Evolutionary conservation across 78 protist species (phyloP), one percentile per base, ranked within the genome.

Genomic region (Creolimax fragrantissima): DNA sequence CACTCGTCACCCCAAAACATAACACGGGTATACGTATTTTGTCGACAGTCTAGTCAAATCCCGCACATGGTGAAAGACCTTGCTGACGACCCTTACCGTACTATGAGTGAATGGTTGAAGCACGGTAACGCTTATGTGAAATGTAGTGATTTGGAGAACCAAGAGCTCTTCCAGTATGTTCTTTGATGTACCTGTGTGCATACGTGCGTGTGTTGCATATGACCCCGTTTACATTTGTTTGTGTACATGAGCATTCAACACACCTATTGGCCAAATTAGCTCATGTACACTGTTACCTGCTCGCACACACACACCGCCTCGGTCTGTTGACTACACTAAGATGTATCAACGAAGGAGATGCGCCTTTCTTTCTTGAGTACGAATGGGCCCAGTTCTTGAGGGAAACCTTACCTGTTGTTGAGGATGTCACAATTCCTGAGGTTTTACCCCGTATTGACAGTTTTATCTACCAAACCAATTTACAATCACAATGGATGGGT

Each of bases 1-100:
- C n/a, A n/a, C n/a, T n/a, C n/a, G n/a, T n/a, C n/a, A n/a, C n/a
- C n/a, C n/a, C n/a, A n/a, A n/a, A n/a, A n/a, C n/a, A n/a, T n/a
- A n/a, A n/a, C n/a, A n/a, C n/a, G n/a, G n/a, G n/a, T n/a, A n/a
- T n/a, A n/a, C n/a, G n/a, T n/a, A n/a, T n/a, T n/a, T n/a, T n/a
- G n/a, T n/a, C 74, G 35, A 6, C 86, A 83, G 86, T 6, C 86
- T 41, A 83, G 35, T 6, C 42, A 83, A 5, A 24, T 83, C 5
- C 86, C 86, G 41, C 6, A 36, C 42, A 24, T 24, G 86, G 42
- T 83, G 7, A 83, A 83, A 11, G 7, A 83, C 86, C 6, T 88
- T 35, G 90, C 90, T n/a, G 90, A 88, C 44, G 90, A 88, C 66
- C 90, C 90, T 6, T 88, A 88, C 67, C 90, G 90, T 17, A 88